Base-by-base conservation (phyloP, 202 grass and related monocot species). In the Saccharum hybrid region DNA sequence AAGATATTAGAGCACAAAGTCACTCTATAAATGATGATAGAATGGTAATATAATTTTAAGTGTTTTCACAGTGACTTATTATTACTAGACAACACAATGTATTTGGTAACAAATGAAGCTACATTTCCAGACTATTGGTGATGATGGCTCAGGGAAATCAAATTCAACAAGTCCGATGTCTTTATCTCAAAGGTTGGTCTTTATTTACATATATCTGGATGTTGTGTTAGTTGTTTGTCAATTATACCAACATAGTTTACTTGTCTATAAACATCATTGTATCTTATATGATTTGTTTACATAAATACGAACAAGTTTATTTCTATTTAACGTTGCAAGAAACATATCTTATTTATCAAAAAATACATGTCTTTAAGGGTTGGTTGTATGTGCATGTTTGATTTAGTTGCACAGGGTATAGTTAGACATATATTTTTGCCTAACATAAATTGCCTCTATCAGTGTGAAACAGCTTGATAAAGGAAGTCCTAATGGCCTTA, bases 401-500 rank as follows among this genome's bases (percentile, higher is more conserved):
- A 34, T 82, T 62, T 77, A 52, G 13, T 9, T 26, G 2, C 0
- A 7, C 0, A 19, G 41, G 18, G 2, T 19, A 14, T 69, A 0
- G 23, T 30, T 51, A 41, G 12, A 72, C 13, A 42, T 15, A 6
- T 54, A 0, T 42, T 64, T 33, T 42, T 34, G 7, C 15, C 63
- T 81, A 62, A 81, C 51, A 21, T 42, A 64, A 60, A 13, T 78
- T 86, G 2, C 65, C 19, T 90, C 7, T 75, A 26, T n/a, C 43
- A 83, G 75, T 83, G 52, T 43, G 19, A 90, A 80, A 64, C 75
- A 80, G 2, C 14, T 75, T 39, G 68, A 79, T 38, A 83, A 83
- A 70, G 88, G 26, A 75, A 49, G 26, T 28, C n/a, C 14, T 63
- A 87, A 90, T 69, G 52, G 63, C 2, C 42, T 90, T 75, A 38